phyloP scores from a whole-genome alignment of 1,284 basidiomycete genomes.

The Marasmius tenuissimus region DNA sequence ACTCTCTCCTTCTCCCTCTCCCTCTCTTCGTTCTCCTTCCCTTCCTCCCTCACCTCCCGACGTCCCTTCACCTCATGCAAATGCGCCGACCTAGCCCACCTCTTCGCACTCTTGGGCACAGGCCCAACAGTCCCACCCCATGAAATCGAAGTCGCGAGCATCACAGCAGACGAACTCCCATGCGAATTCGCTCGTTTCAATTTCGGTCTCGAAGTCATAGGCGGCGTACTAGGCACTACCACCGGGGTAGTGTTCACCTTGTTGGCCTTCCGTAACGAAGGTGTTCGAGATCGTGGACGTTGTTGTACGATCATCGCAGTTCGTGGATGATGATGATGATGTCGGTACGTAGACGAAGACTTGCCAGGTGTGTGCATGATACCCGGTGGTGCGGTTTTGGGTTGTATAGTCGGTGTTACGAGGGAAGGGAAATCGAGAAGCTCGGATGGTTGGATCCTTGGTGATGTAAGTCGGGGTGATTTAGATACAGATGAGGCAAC shows the following conservation, averaged over 20 bases:
- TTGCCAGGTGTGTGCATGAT: too few relatives aligned
- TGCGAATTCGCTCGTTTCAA: slow-evolving; percentile 51
- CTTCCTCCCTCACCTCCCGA: neutral
- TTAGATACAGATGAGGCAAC: neutral
- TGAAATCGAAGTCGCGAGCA: slow-evolving; percentile 6
- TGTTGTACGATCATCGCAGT: neutral
- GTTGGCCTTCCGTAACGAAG: slow-evolving; percentile 14
- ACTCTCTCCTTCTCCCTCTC: slow-evolving; percentile 10
- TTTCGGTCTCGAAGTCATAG: slow-evolving; percentile 26
- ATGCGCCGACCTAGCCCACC: slow-evolving; percentile 71
- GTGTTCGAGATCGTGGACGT: neutral
- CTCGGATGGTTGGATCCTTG: neutral
- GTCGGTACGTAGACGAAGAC: neutral
- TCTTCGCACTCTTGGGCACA: slow-evolving; percentile 49
- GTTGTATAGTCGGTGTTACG: too few relatives aligned
- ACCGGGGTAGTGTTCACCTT: slow-evolving; percentile 10
- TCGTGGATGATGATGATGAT: neutral
- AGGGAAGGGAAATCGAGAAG: too few relatives aligned
- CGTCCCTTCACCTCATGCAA: slow-evolving; percentile 59
- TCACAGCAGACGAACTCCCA: slow-evolving; percentile 13
- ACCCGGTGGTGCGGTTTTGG: too few relatives aligned
- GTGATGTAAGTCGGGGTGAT: neutral
- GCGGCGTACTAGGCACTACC: neutral
- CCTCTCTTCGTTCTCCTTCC: slow-evolving; percentile 1
- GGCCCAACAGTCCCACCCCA: slow-evolving; percentile 19